Base-by-base conservation (phyloP, 352 stramenopile species). In the Pythium sp. region DNA sequence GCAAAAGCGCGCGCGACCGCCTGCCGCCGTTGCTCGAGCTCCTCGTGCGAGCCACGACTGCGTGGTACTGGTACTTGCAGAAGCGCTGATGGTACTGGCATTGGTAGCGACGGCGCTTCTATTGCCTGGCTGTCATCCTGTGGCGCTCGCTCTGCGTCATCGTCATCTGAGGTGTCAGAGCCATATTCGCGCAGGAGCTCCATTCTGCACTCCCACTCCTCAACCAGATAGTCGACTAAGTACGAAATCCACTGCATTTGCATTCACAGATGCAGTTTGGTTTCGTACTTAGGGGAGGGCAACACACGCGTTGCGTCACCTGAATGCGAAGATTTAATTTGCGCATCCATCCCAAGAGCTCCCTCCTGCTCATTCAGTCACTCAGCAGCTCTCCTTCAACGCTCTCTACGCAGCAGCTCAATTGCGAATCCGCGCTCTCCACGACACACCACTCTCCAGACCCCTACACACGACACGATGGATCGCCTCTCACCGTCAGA, bases 151-250 rank as follows among this genome's bases (percentile, higher is more conserved):
- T 18, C 34, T 30, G 28, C 43, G 26, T 56, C 57, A 3, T 62
- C 65, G 5, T 68, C 51, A 5, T 65, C 58, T 9, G 65, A 65
- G 5, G 46, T 24, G 20, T 64, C 64, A 5, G 63, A 65, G 41
- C 14, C 55, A 34, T 73, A 67, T 18, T 69, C 54, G 2, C 24
- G 32, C 55, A 73, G 26, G 22, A 67, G 30, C 34, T 73, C 68
- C 68, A 73, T 73, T 47, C 18, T 49, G 43, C 43, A 8, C 18
- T 46, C 38, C 38, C 38, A 46, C 12, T 46, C 38, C 15, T 46
- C 38, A 46, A 20, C 12, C 30, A 32, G 30, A 32, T 32, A 20
- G 0, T 49, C 41, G 41, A 49, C 41, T 22, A 49, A 49, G 41
- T 49, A 49, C 41, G 41, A 49, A 49, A 49, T 49, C 41, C 41